A percentile compares a stretch with the other conserved stretches of the same genome.
Conservation (phyloP, 108 stramenopile genomes). For the Stephanodiscus triporus region DNA sequence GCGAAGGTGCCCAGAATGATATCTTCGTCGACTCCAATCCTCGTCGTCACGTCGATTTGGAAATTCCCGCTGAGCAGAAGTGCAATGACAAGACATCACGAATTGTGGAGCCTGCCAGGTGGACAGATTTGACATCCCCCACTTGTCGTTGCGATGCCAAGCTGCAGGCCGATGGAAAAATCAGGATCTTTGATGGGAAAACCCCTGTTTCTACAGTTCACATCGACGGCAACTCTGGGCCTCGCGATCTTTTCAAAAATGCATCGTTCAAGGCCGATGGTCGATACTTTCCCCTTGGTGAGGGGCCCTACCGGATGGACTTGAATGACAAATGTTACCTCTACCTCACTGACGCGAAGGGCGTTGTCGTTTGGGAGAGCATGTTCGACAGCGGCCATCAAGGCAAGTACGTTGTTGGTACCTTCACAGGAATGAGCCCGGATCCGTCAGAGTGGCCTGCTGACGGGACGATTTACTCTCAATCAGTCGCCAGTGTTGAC, state of each 20-base stretch:
- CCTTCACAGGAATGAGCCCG: not conserved
- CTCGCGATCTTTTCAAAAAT: not conserved
- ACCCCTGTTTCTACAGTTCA: not conserved
- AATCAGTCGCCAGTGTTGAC: too few relatives aligned
- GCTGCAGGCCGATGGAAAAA: not conserved
- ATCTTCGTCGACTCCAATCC: slow-evolving; percentile 3
- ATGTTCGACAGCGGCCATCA: not conserved
- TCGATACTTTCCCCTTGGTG: not conserved
- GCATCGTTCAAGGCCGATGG: not conserved
- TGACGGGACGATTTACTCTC: not conserved
- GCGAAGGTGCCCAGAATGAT: slow-evolving; percentile 3
- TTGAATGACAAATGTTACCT: slow-evolving; percentile 1
- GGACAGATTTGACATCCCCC: not conserved
- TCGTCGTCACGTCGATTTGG: not conserved
- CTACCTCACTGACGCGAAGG: slow-evolving; percentile 2
- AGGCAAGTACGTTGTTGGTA: not conserved
- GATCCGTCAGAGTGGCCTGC: not conserved
- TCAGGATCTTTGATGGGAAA: not conserved
- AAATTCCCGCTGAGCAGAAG: not conserved
- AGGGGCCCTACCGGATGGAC: slow-evolving; percentile 2
- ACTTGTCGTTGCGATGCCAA: not conserved
- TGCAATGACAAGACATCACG: not conserved
- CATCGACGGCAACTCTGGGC: not conserved
- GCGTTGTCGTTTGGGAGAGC: slow-evolving; percentile 8
- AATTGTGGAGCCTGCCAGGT: not conserved